A percentile compares a stretch with the other conserved stretches of the same genome.
These are phyloP conservation scores for Hypoxylon sp. DNA, from an alignment of 2,329 filamentous ascomycete species.

Conservation along the genomic window DNA sequence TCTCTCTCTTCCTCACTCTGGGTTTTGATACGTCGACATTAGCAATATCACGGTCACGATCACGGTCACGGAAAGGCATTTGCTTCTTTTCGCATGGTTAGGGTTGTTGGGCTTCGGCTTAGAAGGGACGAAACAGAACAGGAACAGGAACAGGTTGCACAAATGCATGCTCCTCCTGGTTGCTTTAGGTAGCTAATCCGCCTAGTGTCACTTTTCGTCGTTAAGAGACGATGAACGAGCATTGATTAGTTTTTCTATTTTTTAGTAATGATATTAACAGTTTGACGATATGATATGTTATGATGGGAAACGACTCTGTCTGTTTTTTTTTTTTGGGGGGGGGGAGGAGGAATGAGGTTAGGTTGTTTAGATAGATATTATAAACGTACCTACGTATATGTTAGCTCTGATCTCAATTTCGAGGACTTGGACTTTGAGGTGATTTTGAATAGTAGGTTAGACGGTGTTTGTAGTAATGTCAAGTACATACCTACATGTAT, in stretches of 20 bases:
- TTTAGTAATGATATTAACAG: background rate
- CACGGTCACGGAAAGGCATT: conserved; percentile 24
- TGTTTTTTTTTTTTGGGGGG: too few relatives aligned
- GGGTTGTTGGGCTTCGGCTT: conserved; percentile 30
- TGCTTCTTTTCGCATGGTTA: conserved; percentile 26
- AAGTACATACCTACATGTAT: too few relatives aligned
- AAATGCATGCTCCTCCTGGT: background rate
- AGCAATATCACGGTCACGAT: background rate
- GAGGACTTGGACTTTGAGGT: background rate
- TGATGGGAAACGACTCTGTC: background rate
- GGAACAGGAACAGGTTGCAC: conserved; percentile 6
- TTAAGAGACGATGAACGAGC: conserved; percentile 27
- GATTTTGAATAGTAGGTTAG: background rate
- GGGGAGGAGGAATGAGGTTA: background rate
- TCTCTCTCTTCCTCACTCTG: conserved; percentile 7
- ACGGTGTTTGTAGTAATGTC: background rate
- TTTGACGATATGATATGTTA: background rate
- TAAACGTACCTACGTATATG: background rate
- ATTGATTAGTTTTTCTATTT: conserved; percentile 18
- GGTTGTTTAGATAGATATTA: background rate
- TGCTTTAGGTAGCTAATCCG: background rate
- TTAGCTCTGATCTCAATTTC: background rate
- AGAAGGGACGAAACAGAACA: conserved; percentile 27
- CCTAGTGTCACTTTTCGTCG: conserved; percentile 11
- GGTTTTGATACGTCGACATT: conserved; percentile 11